Base-by-base conservation (phyloP, 768 basidiomycete species). In the Leucocoprinus birnbaumii region DNA sequence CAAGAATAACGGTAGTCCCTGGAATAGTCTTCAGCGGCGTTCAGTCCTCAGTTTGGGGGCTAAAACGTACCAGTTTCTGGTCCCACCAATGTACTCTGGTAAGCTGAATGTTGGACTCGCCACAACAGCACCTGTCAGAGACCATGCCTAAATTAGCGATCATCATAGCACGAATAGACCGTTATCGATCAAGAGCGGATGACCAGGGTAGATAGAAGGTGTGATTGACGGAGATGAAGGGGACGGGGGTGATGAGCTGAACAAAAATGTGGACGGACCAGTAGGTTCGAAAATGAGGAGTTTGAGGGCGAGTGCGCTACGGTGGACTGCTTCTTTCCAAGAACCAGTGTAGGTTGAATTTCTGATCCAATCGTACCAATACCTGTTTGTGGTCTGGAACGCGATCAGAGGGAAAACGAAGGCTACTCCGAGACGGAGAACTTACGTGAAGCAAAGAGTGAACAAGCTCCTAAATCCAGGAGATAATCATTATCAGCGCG, bases 61-160 rank as follows among this genome's bases (percentile, higher is more conserved):
- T 55, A 49, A 46, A 25, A 52, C 21, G 13, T 34, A 88, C 91
- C 94, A 96, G 63, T 96, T 96, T 53, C 94, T 76, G 0, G 84
- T 85, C 1, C 94, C 94, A 0, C 94, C 94, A 27, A 97, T 89
- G 58, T 84, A 88, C 66, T 97, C 95, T 0, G 95, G 95, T 10
- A 98, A 73, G 58, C 91, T 92, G 71, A 98, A 98, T 0, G 95
- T 98, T 0, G 96, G 94, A 59, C 92, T 94, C 0, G 96, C 96
- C 7, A 98, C 88, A 46, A 97, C 89, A 1, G 95, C 94, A 21
- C 94, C 92, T 77, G 48, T 42, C n/a, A 19, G 35, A 44, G 45
- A 44, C 13, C 18, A 44, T 53, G 31, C 31, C 31, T 5, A 50
- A 16, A n/a, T 42, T 25, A 47, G 26, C n/a, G 47, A 31, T 27